Evolutionary conservation across 192 early-diverging fungal species (phyloP).

Genomic region (Coemansia erecta): DNA sequence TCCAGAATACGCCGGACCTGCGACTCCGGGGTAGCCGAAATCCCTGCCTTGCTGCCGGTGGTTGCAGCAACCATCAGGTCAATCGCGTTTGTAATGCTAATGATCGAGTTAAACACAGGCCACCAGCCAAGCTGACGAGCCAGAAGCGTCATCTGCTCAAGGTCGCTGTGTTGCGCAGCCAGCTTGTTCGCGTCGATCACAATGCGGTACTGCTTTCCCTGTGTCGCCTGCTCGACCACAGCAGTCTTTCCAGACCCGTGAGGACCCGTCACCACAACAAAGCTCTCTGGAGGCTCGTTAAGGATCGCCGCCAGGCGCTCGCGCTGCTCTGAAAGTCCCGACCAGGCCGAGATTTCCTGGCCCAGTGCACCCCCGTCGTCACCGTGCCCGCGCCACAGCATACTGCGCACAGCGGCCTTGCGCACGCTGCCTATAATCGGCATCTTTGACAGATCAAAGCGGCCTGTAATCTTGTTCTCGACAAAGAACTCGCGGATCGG

Average conservation of each 20-base stretch:
- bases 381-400: slow-evolving; percentile 18
- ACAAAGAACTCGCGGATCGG: slow-evolving; percentile 89
- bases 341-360: slow-evolving; percentile 35
- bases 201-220: slow-evolving; percentile 68
- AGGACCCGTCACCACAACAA: slow-evolving; percentile 82
- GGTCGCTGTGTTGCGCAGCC: slow-evolving; percentile 66
- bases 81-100: slow-evolving; percentile 67
- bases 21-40: slow-evolving; percentile 77
- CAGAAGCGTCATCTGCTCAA: slow-evolving; percentile 71
- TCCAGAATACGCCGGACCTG: slow-evolving; percentile 88
- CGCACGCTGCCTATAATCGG: slow-evolving; percentile 40
- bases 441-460: slow-evolving; percentile 62
- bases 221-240: slow-evolving; percentile 70
- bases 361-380: slow-evolving; percentile 1
- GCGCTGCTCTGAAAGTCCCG: slow-evolving; percentile 43
- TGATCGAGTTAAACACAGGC: slow-evolving; percentile 84
- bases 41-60: slow-evolving; percentile 83
- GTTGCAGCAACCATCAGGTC: slow-evolving; percentile 84
- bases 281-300: slow-evolving; percentile 67
- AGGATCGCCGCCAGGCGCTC: slow-evolving; percentile 45
- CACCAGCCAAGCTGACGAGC: slow-evolving; percentile 88
- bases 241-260: slow-evolving; percentile 78
- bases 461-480: slow-evolving; percentile 75
- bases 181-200: slow-evolving; percentile 79
- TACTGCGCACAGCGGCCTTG: slow-evolving; percentile 27